Base-by-base conservation (phyloP, 805 yeast species). In the Teunomyces cretensis region DNA sequence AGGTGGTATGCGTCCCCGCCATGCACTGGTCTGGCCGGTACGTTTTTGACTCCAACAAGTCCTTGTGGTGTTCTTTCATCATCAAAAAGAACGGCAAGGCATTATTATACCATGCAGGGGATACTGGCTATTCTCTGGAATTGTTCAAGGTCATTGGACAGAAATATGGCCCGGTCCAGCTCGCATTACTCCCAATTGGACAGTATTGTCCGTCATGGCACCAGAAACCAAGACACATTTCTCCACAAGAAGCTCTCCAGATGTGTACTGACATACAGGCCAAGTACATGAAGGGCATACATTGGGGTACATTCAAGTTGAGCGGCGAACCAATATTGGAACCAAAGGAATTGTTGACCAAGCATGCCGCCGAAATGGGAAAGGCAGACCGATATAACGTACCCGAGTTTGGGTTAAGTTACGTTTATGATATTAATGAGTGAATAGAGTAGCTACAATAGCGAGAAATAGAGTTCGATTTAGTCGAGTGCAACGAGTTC, bases 191-290 rank as follows among this genome's bases (percentile, higher is more conserved):
- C 12, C 98, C 98, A 0, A 89, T 95, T 50, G 98, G 98, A 0
- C 97, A 96, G 48, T 92, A 92, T 63, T 85, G 91, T 54, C 98
- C 98, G 0, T 80, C 86, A 55, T 88, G 96, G 96, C 97, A 91
- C 57, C 91, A 92, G 58, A 78, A 79, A 46, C 92, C 97, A 3
- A 78, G 96, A 54, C 98, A 92, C 60, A 86, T 84, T 40, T 81
- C 83, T 41, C 97, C 98, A 0, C 73, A 67, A 31, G 98, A 92
- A 56, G 82, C 91, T 9, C 50, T 87, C 2, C 70, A 79, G 48
- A 83, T 90, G 3, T 82, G 83, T 76, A 58, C 74, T 12, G 87
- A 84, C 50, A 56, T 89, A 46, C 67, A 75, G 5, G 81, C 88
- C 2, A 62, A 74, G 45, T 78, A 76, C 49, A 79, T 88, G 65